Percentiles rank a stretch among this genome's conserved stretches.
These are phyloP conservation scores for Colletotrichum musae DNA, from an alignment of 2,329 filamentous ascomycete species.

Conservation along the genomic window DNA sequence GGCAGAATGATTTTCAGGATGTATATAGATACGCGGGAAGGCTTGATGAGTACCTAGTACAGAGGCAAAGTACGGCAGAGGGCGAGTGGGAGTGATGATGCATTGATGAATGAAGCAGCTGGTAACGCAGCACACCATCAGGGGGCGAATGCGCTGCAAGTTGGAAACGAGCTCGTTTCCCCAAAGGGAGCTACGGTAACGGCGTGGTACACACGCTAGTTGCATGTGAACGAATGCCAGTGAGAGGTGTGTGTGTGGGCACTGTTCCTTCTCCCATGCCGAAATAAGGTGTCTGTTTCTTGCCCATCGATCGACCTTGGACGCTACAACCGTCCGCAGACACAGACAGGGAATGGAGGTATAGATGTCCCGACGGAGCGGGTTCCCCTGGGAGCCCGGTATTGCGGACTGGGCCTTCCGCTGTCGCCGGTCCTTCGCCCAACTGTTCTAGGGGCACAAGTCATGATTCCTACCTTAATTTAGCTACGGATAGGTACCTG, in stretches of 20 bases:
- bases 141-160: slow-evolving; percentile 30
- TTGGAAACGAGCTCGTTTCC: slow-evolving; percentile 36
- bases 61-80: background rate
- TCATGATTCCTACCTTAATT: background rate
- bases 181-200: slow-evolving; percentile 26
- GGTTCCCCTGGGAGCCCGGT: slow-evolving; percentile 1
- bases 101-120: slow-evolving; percentile 12
- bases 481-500: too few species aligned
- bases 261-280: background rate
- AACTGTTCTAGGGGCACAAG: background rate
- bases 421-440: background rate
- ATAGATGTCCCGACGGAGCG: slow-evolving; percentile 36
- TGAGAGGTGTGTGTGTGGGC: background rate
- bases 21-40: background rate
- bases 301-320: background rate
- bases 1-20: background rate
- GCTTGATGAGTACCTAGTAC: background rate
- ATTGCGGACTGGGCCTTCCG: background rate
- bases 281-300: background rate
- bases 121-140: background rate
- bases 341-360: slow-evolving; percentile 30
- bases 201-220: slow-evolving; percentile 17
- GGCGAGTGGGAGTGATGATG: slow-evolving; percentile 32
- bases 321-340: background rate
- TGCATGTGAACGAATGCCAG: slow-evolving; percentile 34